Base-by-base conservation (phyloP, 2,329 filamentous ascomycete genomes). In the Xylariaceae sp. region DNA sequence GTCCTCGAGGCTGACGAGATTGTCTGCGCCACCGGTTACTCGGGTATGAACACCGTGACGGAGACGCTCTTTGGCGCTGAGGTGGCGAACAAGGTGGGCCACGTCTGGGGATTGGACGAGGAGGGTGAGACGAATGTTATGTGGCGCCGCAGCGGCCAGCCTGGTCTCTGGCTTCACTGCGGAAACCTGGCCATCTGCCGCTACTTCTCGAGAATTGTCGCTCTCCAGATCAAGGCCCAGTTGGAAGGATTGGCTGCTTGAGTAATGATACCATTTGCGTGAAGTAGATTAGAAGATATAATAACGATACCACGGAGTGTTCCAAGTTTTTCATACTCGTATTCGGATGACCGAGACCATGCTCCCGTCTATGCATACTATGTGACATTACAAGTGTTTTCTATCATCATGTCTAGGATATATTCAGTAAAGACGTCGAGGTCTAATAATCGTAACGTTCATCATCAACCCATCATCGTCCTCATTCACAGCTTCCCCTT, bases 21-120 rank as follows among this genome's bases (percentile, higher is more conserved):
- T 2, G 77, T 87, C 11, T 76, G 82, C 56, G 81, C 81, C 4
- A 84, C 81, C 1, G 81, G 80, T 2, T 75, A 87, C 65, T 80
- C 86, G 62, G 88, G 88, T 67, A 90, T 90, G 86, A 77, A 78
- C 9, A 85, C 82, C 0, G 82, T 82, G 17, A 82, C 86, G 1
- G 74, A 82, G n/a, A 76, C 77, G 37, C 81, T 88, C 17, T 78
- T 90, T 56, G 88, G 87, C 0, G 79, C 86, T 35, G 77, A 80
- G 15, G 75, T 89, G 8, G 85, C 83, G 0, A 80, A 84, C 55
- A 75, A 77, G 30, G 78, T 85, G 3, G 74, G 75, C 1, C 83
- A 86, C 64, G 79, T 87, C 13, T 88, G 86, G 83, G 85, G 84
- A 0, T 76, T 86, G 59, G 83, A 87, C 49, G 65, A 70, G 0